Evolutionary conservation across 108 stramenopile species (phyloP).

Genomic region (Mayamaea pseudoterrestris): DNA sequence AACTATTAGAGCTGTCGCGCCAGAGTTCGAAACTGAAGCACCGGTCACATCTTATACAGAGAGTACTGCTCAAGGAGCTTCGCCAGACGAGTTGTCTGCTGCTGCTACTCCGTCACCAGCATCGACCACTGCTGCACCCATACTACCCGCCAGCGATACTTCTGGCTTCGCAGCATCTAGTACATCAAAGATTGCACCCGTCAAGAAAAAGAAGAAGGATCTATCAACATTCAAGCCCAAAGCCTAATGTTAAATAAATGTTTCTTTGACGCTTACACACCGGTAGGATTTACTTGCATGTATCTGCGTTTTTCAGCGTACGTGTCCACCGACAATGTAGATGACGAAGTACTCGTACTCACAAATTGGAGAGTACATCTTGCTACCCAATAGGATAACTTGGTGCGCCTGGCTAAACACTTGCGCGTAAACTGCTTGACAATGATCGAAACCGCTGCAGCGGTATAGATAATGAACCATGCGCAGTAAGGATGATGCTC

Average conservation of each 20-base stretch:
- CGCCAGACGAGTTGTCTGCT: slow-evolving; percentile 5
- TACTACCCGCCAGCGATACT: slow-evolving; percentile 8
- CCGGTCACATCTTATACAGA: slow-evolving; percentile 11
- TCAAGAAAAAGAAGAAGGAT: slow-evolving; percentile 89
- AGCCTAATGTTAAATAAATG: neutral
- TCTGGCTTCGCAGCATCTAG: slow-evolving; percentile 3
- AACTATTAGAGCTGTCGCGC: slow-evolving; percentile 8
- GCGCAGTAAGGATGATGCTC: too few relatives aligned
- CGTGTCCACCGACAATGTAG: too few relatives aligned
- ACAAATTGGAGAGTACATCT: too few relatives aligned
- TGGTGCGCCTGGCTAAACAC: too few relatives aligned
- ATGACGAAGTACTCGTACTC: too few relatives aligned
- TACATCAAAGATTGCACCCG: slow-evolving; percentile 13
- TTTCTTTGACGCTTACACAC: too few relatives aligned
- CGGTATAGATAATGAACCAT: too few relatives aligned
- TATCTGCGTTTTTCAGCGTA: too few relatives aligned
- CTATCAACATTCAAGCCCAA: slow-evolving; percentile 48
- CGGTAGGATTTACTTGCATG: too few relatives aligned
- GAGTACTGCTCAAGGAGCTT: slow-evolving; percentile 6
- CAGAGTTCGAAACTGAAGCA: slow-evolving; percentile 9
- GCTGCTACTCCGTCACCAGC: slow-evolving; percentile 8
- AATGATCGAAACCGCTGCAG: too few relatives aligned
- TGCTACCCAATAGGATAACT: too few relatives aligned
- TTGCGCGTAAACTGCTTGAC: too few relatives aligned
- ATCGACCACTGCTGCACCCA: slow-evolving; percentile 13